Evolutionary conservation across 2,329 filamentous ascomycete genomes (phyloP), one percentile per base, ranked within the genome.

Genomic region (Didymella segeticola): DNA sequence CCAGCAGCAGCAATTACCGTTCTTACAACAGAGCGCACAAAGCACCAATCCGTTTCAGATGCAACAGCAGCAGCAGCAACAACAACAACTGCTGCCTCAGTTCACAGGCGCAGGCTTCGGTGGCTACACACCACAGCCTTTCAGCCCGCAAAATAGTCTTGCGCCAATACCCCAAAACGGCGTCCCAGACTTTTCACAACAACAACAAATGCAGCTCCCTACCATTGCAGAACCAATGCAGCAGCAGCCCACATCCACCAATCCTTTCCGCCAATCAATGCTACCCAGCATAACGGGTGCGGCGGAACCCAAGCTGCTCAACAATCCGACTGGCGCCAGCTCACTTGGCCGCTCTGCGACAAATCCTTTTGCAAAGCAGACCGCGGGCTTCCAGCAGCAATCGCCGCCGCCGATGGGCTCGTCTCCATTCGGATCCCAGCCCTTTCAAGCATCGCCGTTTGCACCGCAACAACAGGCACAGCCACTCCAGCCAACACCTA

Each of bases 231-330:
- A 75, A 49, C 71, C 74, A 67, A 79, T 74, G 20, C 81, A 81
- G 53, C 82, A 81, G 15, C 73, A 73, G 47, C 70, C 69, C 84
- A 87, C 72, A 65, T 86, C 80, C 19, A 96, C 92, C 7, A 99
- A 99, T 71, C 95, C 95, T 0, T 99, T 99, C 84, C 85, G 95
- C 34, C 89, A 92, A 70, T 97, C 93, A 1, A 93, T 93, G 87
- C 80, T 96, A 78, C 69, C 78, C 2, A 62, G 45, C 37, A 47
- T 60, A 23, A 56, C 61, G 22, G 62, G 62, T 27, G 37, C 54
- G 17, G 50, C 61, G 2, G 69, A 73, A 42, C 66, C 65, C 12
- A 70, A 70, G 25, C 57, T 72, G 4, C 58, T 73, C 30, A 63
- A 55, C 39, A 75, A 72, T 38, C 68, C 71, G 7, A 69, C 67